These are phyloP conservation scores for Neurospora sp. DNA, from an alignment of 495 filamentous ascomycete genomes.

Conservation along the genomic window DNA sequence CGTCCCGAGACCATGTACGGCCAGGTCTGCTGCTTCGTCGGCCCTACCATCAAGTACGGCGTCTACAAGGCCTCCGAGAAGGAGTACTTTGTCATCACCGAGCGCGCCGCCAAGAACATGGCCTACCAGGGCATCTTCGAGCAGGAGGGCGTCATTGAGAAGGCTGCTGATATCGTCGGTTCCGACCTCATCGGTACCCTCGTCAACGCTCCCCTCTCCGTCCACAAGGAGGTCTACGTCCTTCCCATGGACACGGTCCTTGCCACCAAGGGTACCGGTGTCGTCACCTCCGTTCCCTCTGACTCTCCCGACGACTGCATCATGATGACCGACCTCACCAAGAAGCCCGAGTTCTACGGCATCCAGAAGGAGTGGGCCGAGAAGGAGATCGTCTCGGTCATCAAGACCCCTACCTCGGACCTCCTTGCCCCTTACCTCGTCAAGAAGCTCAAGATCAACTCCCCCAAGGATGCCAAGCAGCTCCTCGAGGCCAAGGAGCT, in stretches of 20 bases:
- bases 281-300: conserved; percentile 89
- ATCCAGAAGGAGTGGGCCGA: conserved; percentile 97
- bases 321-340: conserved; percentile 74
- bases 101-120: conserved; percentile 90
- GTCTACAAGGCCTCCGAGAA: conserved; percentile 75
- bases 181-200: conserved; percentile 77
- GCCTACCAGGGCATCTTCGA: conserved; percentile 84
- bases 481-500: conserved; percentile 89
- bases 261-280: conserved; percentile 87
- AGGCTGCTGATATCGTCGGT: conserved; percentile 60
- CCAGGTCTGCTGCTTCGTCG: conserved; percentile 91
- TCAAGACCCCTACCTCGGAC: conserved; percentile 82
- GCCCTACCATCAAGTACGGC: conserved; percentile 62
- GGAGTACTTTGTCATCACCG: conserved; percentile 77
- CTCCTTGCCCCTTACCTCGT: conserved; percentile 73
- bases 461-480: conserved; percentile 84
- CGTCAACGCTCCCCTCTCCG: conserved; percentile 80
- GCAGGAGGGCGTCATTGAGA: conserved; percentile 60
- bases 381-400: conserved; percentile 76
- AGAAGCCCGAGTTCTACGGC: conserved; percentile 95
- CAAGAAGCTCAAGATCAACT: conserved; percentile 90
- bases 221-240: conserved; percentile 74
- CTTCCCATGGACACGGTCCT: conserved; percentile 92
- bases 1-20: conserved; percentile 98
- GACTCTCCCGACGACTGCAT: conserved; percentile 95